phyloP scores from a whole-genome alignment of 331 rosid genomes.

The Cydonia oblonga region DNA sequence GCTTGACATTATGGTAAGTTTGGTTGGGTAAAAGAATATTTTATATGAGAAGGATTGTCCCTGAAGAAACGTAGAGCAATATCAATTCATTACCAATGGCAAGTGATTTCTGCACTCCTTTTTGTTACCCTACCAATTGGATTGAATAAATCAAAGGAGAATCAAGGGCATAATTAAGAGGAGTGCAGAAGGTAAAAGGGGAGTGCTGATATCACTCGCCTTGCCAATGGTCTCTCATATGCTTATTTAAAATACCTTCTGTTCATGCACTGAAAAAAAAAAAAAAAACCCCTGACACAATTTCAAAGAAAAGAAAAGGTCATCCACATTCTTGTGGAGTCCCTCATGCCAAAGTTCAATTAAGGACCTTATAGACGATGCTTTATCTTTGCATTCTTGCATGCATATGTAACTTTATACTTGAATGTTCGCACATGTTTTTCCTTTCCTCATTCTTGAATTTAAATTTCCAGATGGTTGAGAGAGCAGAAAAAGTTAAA shows the following conservation, averaged over 20 bases:
- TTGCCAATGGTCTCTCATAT: neutral
- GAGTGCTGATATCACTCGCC: neutral
- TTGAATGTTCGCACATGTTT: neutral
- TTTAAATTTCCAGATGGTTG: constrained; percentile 60
- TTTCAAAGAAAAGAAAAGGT: neutral
- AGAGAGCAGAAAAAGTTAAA: constrained; percentile 55
- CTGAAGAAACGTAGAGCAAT: too few relatives aligned
- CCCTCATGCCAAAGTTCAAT: neutral
- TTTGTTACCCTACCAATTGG: too few relatives aligned
- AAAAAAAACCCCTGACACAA: neutral
- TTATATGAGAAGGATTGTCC: too few relatives aligned
- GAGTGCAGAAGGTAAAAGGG: too few relatives aligned
- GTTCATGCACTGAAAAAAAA: neutral
- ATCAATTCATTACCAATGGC: too few relatives aligned
- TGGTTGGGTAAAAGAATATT: too few relatives aligned
- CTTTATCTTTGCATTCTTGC: neutral
- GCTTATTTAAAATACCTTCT: neutral
- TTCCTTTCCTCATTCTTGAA: constrained; percentile 3
- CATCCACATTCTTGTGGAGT: neutral
- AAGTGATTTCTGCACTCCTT: too few relatives aligned
- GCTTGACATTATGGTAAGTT: too few relatives aligned
- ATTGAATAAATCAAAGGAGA: too few relatives aligned
- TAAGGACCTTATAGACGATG: neutral
- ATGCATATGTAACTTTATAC: neutral
- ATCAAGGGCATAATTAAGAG: too few relatives aligned